Evolutionary conservation across 305 asterid genomes (phyloP).

Genomic region (Fraxinus sp.): DNA sequence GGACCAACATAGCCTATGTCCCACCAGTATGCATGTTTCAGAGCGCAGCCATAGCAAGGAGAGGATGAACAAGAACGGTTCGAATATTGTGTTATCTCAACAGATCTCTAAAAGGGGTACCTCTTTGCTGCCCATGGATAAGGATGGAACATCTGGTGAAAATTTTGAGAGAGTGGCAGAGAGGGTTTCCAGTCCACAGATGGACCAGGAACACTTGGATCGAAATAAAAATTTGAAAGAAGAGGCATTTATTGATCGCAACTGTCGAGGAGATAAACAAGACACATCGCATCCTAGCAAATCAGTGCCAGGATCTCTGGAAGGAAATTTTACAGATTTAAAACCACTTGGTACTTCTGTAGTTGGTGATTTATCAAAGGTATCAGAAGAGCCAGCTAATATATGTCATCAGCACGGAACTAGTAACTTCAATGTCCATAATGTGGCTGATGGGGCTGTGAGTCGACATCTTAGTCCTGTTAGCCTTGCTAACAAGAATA

Average conservation of each 20-base stretch:
- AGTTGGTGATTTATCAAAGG: conserved; percentile 41
- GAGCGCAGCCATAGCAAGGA: conserved; percentile 26
- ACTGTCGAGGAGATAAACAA: conserved; percentile 41
- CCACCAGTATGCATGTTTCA: conserved; percentile 26
- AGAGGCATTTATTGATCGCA: conserved; percentile 30
- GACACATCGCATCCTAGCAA: conserved; percentile 37
- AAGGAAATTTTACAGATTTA: conserved; percentile 39
- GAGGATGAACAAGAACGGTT: conserved; percentile 23
- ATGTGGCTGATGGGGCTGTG: conserved; percentile 37
- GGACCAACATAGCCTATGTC: conserved; percentile 24
- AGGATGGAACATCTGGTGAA: conserved; percentile 21
- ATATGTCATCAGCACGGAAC: conserved; percentile 38
- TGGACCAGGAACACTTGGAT: conserved; percentile 36
- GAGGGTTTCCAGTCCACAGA: conserved; percentile 29
- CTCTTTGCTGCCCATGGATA: conserved; percentile 33
- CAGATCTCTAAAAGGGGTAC: conserved; percentile 37
- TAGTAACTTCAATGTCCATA: conserved; percentile 24
- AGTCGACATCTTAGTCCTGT: conserved; percentile 31
- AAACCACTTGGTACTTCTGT: conserved; percentile 43
- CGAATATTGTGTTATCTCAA: conserved; percentile 20
- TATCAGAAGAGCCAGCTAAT: conserved; percentile 36
- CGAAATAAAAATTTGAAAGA: conserved; percentile 30
- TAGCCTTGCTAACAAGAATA: conserved; percentile 40
- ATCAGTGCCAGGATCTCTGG: conserved; percentile 38
- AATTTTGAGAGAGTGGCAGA: conserved; percentile 22